phyloP scores from a whole-genome alignment of 2,329 filamentous ascomycete genomes.

The Talaromyces sp. region DNA sequence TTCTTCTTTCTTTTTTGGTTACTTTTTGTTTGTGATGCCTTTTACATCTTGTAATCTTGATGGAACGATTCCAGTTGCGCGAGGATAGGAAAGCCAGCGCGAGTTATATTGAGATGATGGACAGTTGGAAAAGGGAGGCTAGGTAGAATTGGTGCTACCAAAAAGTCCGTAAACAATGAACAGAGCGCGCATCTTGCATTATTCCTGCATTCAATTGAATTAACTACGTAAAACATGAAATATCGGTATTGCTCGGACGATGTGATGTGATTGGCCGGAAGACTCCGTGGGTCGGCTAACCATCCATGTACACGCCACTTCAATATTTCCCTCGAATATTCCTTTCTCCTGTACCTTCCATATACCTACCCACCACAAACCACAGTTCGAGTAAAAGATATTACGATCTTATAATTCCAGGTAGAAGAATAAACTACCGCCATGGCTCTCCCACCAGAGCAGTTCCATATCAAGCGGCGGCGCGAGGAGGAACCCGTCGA shows the following conservation, averaged over 20 bases:
- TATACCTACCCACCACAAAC: not conserved
- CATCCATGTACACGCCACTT: not conserved
- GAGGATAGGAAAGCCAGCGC: not conserved
- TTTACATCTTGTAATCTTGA: slow-evolving; percentile 10
- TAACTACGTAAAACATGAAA: not conserved
- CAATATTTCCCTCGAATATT: not conserved
- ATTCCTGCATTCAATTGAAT: not conserved
- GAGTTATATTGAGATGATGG: not conserved
- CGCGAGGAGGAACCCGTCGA: slow-evolving; percentile 54
- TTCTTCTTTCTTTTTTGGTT: slow-evolving; percentile 9
- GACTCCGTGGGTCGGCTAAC: not conserved
- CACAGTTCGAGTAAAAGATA: not conserved
- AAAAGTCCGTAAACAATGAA: slow-evolving; percentile 1
- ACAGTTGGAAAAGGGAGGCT: not conserved
- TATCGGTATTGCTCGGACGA: not conserved
- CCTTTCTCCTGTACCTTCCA: not conserved
- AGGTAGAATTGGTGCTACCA: not conserved
- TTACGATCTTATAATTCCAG: not conserved
- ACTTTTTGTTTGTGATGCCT: slow-evolving; percentile 23
- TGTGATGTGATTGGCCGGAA: not conserved
- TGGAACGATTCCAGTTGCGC: not conserved
- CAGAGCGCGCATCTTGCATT: not conserved
- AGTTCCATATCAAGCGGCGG: slow-evolving; percentile 53
- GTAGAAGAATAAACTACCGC: not conserved
- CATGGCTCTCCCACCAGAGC: slow-evolving; percentile 46